These are phyloP conservation scores for Aureobasidium vineae DNA, from an alignment of 2,329 filamentous ascomycete species.

Conservation along the genomic window DNA sequence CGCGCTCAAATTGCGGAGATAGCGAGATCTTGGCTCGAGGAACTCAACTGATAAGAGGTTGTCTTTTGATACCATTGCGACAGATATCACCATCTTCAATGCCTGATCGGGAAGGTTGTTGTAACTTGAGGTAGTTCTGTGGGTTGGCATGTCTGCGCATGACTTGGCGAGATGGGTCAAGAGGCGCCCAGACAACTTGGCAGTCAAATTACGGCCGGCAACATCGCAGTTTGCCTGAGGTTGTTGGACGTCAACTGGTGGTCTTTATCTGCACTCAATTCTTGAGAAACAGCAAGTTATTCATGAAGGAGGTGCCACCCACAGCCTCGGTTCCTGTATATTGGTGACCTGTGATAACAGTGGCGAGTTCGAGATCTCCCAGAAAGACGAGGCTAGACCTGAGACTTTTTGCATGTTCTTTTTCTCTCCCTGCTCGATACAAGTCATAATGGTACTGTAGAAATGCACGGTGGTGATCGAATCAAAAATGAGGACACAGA, in stretches of 20 bases:
- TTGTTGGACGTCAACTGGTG: background rate
- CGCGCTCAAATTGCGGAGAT: background rate
- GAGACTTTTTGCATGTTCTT: too few species aligned
- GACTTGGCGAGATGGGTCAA: constrained; percentile 4
- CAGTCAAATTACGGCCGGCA: background rate
- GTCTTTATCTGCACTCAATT: background rate
- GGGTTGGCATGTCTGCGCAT: background rate
- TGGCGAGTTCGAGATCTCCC: too few species aligned
- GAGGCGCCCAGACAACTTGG: background rate
- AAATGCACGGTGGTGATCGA: too few species aligned
- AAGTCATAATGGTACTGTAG: too few species aligned
- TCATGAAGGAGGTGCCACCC: too few species aligned
- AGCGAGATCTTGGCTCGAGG: constrained; percentile 2
- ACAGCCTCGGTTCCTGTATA: too few species aligned
- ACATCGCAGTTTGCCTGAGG: background rate
- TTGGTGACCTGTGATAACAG: too few species aligned
- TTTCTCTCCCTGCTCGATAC: too few species aligned
- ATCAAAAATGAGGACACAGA: too few species aligned
- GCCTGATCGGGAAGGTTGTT: constrained; percentile 14
- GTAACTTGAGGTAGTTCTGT: background rate
- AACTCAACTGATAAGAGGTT: background rate
- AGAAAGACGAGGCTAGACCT: too few species aligned
- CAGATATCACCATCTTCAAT: background rate
- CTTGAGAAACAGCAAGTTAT: background rate
- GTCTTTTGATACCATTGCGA: background rate